Conservation (phyloP, 2,329 filamentous ascomycete species). For the Keithomyces neogunnii region DNA sequence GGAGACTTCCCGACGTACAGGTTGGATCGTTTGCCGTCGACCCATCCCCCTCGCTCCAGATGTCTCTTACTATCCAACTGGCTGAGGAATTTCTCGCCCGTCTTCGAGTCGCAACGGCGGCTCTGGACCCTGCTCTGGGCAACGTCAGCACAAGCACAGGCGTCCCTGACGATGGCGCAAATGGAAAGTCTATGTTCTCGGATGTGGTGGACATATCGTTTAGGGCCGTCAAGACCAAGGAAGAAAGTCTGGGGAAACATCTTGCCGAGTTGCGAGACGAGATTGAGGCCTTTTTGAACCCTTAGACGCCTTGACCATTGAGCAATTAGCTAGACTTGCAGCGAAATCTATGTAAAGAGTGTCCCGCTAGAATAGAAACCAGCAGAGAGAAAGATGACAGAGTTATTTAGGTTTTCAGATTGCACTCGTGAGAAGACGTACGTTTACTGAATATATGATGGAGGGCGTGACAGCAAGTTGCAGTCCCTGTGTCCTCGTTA, state of each 20-base stretch:
- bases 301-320: not conserved
- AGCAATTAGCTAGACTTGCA: not conserved
- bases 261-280: constrained; percentile 23
- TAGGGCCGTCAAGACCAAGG: constrained; percentile 22
- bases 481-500: too few relatives aligned
- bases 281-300: constrained; percentile 23
- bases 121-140: constrained; percentile 16
- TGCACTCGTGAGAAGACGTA: too few relatives aligned
- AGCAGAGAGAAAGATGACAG: too few relatives aligned
- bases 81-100: constrained; percentile 30
- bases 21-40: constrained; percentile 32
- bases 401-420: too few relatives aligned
- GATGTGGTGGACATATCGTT: constrained; percentile 23
- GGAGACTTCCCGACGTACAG: constrained; percentile 32
- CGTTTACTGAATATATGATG: too few relatives aligned
- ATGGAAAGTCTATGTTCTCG: constrained; percentile 21
- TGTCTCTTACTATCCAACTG: constrained; percentile 33
- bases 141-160: constrained; percentile 7
- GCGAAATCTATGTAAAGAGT: not conserved
- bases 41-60: constrained; percentile 30
- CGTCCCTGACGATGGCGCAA: constrained; percentile 7
- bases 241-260: constrained; percentile 24
- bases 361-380: too few relatives aligned
- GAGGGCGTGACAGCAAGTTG: too few relatives aligned
- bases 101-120: constrained; percentile 22